Evolutionary conservation across 2,329 filamentous ascomycete genomes (phyloP).

Genomic region (Drechslera avenae): DNA sequence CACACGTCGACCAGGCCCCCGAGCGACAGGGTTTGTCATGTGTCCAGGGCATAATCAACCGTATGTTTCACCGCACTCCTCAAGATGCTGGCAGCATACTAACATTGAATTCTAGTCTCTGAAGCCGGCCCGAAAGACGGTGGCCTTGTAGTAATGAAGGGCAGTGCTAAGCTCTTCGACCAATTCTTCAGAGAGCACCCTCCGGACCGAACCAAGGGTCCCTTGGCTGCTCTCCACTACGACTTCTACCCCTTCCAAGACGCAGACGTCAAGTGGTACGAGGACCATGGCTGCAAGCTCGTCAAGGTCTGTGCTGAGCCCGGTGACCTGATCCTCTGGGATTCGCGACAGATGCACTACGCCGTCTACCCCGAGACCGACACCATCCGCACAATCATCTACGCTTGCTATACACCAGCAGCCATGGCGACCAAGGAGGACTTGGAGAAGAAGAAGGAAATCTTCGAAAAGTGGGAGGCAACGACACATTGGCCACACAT

Average conservation of each 20-base stretch:
- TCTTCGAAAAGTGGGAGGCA: slow-evolving; percentile 16
- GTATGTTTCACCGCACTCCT: slow-evolving; percentile 38
- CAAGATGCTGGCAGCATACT: background rate
- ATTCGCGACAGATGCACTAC: slow-evolving; percentile 56
- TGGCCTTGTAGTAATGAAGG: slow-evolving; percentile 54
- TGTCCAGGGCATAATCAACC: slow-evolving; percentile 55
- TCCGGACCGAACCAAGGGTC: slow-evolving; percentile 21
- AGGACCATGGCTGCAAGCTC: slow-evolving; percentile 47
- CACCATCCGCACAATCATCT: slow-evolving; percentile 20
- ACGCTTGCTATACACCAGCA: slow-evolving; percentile 25
- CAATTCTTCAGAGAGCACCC: slow-evolving; percentile 16
- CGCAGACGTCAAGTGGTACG: slow-evolving; percentile 52
- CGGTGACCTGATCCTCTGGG: slow-evolving; percentile 56
- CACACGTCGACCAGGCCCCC: slow-evolving; percentile 54
- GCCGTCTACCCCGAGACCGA: slow-evolving; percentile 19
- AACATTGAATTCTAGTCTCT: slow-evolving; percentile 1
- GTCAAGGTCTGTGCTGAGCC: slow-evolving; percentile 51
- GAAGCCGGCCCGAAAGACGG: slow-evolving; percentile 52
- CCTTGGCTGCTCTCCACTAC: slow-evolving; percentile 11
- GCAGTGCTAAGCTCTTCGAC: slow-evolving; percentile 47
- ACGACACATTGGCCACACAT: slow-evolving; percentile 30
- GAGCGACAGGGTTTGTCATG: slow-evolving; percentile 44
- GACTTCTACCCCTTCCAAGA: slow-evolving; percentile 49
- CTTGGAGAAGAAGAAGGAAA: slow-evolving; percentile 19
- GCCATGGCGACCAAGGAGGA: slow-evolving; percentile 21